Conservation (phyloP, 1,139 yeast species). For the Kodamaea derodonti region DNA sequence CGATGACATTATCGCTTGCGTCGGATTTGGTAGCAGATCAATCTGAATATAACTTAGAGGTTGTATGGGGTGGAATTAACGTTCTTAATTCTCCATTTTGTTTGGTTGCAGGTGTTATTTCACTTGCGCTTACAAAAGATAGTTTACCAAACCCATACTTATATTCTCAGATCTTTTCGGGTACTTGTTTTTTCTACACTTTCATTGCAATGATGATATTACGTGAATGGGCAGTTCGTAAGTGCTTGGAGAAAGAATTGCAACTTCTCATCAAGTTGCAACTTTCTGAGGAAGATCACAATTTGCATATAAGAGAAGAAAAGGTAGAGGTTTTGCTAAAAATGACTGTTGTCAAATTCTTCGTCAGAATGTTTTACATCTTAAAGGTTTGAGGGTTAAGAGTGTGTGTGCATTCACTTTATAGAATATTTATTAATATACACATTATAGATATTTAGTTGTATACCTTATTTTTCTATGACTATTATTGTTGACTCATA, state of each 20-base stretch:
- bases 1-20: slow-evolving; percentile 57
- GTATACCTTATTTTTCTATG: no score
- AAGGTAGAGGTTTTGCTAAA: background rate
- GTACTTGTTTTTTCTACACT: slow-evolving; percentile 39
- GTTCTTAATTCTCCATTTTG: slow-evolving; percentile 42
- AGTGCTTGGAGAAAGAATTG: background rate
- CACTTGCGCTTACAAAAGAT: slow-evolving; percentile 36
- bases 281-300: slow-evolving; percentile 1
- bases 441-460: no score
- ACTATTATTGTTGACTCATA: no score
- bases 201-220: slow-evolving; percentile 25
- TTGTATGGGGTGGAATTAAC: slow-evolving; percentile 60
- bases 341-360: background rate
- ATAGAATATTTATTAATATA: no score
- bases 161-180: slow-evolving; percentile 60
- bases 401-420: no score
- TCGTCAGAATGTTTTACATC: background rate
- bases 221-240: slow-evolving; percentile 28
- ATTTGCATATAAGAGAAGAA: background rate
- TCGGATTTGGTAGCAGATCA: slow-evolving; percentile 45
- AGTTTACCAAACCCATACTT: slow-evolving; percentile 42
- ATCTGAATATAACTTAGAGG: slow-evolving; percentile 42
- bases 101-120: slow-evolving; percentile 35
- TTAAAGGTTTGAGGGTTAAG: background rate
- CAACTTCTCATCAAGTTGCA: background rate